A percentile compares a stretch with the other conserved stretches of the same genome.
These are phyloP conservation scores for Cyclotella baltica DNA, from an alignment of 108 stramenopile species.

Conservation along the genomic window DNA sequence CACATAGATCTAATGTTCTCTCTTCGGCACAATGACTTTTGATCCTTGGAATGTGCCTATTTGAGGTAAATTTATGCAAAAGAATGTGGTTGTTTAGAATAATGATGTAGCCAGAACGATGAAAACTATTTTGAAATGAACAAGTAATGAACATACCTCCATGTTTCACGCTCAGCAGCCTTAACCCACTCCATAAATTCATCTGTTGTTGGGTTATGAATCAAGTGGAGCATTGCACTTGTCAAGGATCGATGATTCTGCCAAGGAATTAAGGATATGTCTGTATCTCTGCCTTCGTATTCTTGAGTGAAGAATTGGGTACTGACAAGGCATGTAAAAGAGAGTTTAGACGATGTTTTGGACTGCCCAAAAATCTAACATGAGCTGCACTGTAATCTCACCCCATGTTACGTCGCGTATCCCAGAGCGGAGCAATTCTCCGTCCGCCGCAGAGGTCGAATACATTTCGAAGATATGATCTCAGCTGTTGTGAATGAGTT, in stretches of 20 bases:
- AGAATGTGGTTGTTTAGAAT: background rate
- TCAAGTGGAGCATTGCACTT: slow-evolving; percentile 78
- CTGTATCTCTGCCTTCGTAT: slow-evolving; percentile 95
- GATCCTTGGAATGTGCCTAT: slow-evolving; percentile 77
- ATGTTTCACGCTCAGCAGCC: slow-evolving; percentile 89
- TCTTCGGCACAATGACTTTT: slow-evolving; percentile 90
- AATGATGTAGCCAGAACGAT: background rate
- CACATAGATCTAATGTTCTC: slow-evolving; percentile 84
- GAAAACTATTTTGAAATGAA: too few relatives aligned
- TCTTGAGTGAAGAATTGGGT: slow-evolving; percentile 87
- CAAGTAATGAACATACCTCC: slow-evolving; percentile 55
- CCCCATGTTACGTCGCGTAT: slow-evolving; percentile 75
- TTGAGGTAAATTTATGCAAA: background rate
- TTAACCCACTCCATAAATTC: slow-evolving; percentile 86
- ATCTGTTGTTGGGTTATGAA: slow-evolving; percentile 89
- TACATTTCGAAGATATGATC: slow-evolving; percentile 81
- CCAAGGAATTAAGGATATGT: slow-evolving; percentile 97
- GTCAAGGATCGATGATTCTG: slow-evolving; percentile 80
- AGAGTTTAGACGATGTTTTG: background rate
- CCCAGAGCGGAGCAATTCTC: slow-evolving; percentile 83
- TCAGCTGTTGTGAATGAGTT: slow-evolving; percentile 38
- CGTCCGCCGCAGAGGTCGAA: slow-evolving; percentile 86
- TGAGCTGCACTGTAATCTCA: slow-evolving; percentile 12
- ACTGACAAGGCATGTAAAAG: background rate
- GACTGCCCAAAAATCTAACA: background rate